phyloP scores from a whole-genome alignment of 352 stramenopile species.

The Bremia lactucae region DNA sequence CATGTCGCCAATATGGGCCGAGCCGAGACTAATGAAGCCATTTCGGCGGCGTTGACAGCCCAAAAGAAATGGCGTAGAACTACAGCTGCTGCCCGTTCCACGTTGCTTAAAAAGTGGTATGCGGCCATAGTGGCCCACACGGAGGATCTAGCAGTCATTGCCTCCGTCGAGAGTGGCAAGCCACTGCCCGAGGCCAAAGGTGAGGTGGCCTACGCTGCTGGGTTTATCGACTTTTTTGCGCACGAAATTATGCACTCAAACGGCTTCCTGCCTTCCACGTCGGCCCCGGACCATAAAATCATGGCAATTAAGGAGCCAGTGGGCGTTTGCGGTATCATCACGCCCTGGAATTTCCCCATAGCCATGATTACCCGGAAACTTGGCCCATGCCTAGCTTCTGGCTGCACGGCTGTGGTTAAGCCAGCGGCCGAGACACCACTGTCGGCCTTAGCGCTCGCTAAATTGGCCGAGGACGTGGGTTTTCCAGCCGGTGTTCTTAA shows the following conservation, averaged over 20 bases:
- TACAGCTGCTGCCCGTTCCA: conserved; percentile 39
- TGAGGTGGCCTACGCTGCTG: conserved; percentile 90
- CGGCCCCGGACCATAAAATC: conserved; percentile 43
- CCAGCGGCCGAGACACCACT: conserved; percentile 93
- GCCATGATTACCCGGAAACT: conserved; percentile 98
- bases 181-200: conserved; percentile 88
- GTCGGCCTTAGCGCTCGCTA: conserved; percentile 87
- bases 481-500: conserved; percentile 86
- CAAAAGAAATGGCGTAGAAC: conserved; percentile 54
- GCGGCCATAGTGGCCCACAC: conserved; percentile 54
- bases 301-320: conserved; percentile 87
- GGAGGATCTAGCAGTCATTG: conserved; percentile 85
- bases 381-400: conserved; percentile 86
- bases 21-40: conserved; percentile 59
- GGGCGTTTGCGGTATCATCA: conserved; percentile 91
- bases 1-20: conserved; percentile 59
- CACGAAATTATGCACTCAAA: conserved; percentile 87
- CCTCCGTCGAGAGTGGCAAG: conserved; percentile 96
- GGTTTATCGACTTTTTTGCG: conserved; percentile 95
- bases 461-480: conserved; percentile 81
- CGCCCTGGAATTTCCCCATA: conserved; percentile 98
- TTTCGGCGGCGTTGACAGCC: conserved; percentile 49
- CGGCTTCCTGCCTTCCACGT: conserved; percentile 71
- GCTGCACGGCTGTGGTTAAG: conserved; percentile 95
- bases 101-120: conserved; percentile 76